Evolutionary conservation across 2,329 filamentous ascomycete genomes (phyloP).

Genomic region (Botrytis galanthina): DNA sequence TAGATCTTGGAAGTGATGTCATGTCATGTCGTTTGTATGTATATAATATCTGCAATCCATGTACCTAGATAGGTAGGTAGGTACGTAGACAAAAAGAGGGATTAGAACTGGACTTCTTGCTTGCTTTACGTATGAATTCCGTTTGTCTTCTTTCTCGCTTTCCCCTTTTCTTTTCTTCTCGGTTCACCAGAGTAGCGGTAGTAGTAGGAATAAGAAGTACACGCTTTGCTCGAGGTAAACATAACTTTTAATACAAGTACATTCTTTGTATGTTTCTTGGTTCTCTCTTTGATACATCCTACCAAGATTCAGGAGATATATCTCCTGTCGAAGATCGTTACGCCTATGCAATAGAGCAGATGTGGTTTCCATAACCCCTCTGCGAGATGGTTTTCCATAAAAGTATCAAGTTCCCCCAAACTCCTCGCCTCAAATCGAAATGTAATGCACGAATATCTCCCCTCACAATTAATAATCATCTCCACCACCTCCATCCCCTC

Average conservation of each 20-base stretch:
- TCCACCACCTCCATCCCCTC: constrained; percentile 40
- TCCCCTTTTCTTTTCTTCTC: not conserved
- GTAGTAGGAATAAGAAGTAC: no score
- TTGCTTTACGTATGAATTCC: no score
- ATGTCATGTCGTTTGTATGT: no score
- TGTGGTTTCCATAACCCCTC: not conserved
- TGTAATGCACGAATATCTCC: not conserved
- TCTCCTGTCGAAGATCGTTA: not conserved
- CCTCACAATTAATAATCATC: constrained; percentile 29
- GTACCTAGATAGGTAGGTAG: no score
- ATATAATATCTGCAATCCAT: not conserved
- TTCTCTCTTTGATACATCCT: no score
- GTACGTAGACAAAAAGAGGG: no score
- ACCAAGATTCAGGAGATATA: no score
- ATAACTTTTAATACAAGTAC: not conserved
- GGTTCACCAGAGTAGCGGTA: not conserved
- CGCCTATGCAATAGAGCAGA: not conserved
- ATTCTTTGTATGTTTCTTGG: not conserved
- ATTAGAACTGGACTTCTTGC: no score
- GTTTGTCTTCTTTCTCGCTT: not conserved
- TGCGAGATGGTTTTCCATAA: not conserved
- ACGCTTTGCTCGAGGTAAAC: no score
- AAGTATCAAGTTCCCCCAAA: not conserved
- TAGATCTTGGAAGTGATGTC: not conserved
- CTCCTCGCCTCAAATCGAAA: constrained; percentile 3